Evolutionary conservation across 257 asterid genomes (phyloP), one percentile per base, ranked within the genome.

Genomic region (Solanum sejunctum): DNA sequence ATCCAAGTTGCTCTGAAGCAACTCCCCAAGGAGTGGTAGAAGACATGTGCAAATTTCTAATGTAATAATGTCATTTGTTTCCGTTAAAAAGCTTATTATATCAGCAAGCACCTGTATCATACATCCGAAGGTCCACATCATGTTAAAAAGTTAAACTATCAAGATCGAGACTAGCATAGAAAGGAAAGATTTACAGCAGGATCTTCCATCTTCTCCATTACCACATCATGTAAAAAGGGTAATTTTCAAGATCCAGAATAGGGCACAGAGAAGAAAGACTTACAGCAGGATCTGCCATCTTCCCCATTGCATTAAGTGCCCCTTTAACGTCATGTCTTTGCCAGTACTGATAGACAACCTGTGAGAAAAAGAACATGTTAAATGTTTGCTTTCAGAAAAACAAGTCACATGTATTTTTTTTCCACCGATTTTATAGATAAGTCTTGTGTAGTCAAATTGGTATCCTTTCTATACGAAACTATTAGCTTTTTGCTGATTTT

Each of bases 91-190:
- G 92, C 91, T 87, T 85, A 91, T 85, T 75, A 95, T 94, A 93
- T 97, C 99, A 86, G 98, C 97, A 90, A 92, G 93, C 86, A 97
- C 99, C 99, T 96, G 95, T 88, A 89, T 51, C 58, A 51, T 54
- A 52, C 36, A 26, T 49, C 51, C 58, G 80, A 69, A 85, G 70
- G 52, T 69, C 70, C 86, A 79, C 56, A 79, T 10, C 49, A 36
- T 21, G 82, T 60, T 60, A 78, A 81, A 78, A 51, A 83, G 67
- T 12, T 73, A 36, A 47, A 45, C 13, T 75, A 75, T 4, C 45
- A 77, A 51, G 82, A 36, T 51, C 26, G 5, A 51, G 82, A 28
- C 52, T 16, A 77, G 63, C 26, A 77, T 26, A 77, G 45, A 51
- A 26, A 51, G 58, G 64, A 77, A 16, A 77, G 16, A 75, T 43